Base-by-base conservation (phyloP, 1,139 yeast genomes). In the Geotrichum macrosporum region DNA sequence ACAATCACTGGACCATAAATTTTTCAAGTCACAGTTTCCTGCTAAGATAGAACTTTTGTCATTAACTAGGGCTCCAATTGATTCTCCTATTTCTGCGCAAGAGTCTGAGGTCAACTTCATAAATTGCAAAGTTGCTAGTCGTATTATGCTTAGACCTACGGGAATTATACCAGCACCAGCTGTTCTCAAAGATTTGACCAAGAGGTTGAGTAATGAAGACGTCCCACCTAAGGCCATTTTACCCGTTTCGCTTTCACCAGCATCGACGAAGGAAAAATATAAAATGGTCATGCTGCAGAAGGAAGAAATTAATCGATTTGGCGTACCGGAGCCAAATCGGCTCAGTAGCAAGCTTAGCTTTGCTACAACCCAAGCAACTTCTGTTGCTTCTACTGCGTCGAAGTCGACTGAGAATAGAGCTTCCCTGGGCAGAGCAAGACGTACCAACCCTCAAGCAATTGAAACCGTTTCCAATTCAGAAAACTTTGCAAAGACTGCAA, bases 161-260 rank as follows among this genome's bases (percentile, higher is more conserved):
- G 38, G 37, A 4, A 16, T 33, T n/a, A 27, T 18, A 3, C 34
- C 18, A 5, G 13, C 22, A 8, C 13, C 34, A 9, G 20, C n/a
- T n/a, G 33, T 37, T 12, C 27, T 40, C 15, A 29, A 36, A 5
- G 50, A 37, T 24, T 24, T 38, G 22, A 24, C 44, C 22, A 34
- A 30, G 5, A 19, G 16, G n/a, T 16, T 31, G 6, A 35, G 37
- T 29, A 27, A 37, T 19, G 46, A 36, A 6, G 19, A 22, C 3
- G 24, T 29, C 12, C 41, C 39, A 13, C 41, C 44, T 10, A 40
- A 47, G 29, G 18, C 38, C 18, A 35, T 89, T 55, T 72, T 89
- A 56, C 97, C 97, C 35, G 84, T 81, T 57, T 84, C 95, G 1
- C 75, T 89, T 60, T 88, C 96, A 24, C 97, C 97, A 13, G 92